These are phyloP conservation scores for Aspergillus ustus DNA, from an alignment of 2,329 filamentous ascomycete genomes.

Conservation along the genomic window DNA sequence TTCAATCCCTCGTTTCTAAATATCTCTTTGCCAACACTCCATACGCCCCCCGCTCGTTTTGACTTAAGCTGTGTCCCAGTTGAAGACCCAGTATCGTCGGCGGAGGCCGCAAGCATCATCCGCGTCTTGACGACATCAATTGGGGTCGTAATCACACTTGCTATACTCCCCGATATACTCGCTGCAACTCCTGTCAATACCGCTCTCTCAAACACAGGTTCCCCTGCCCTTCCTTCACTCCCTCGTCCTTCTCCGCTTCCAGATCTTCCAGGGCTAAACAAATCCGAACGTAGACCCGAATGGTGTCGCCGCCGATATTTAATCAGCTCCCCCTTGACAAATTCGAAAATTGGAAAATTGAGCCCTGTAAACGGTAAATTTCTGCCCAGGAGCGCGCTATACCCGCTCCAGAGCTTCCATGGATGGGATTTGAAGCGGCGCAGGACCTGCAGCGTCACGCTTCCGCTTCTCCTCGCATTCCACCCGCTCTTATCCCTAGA, in stretches of 20 bases:
- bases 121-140: conserved; percentile 88
- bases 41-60: conserved; percentile 6
- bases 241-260: background rate
- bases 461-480: conserved; percentile 28
- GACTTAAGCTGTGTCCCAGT: background rate
- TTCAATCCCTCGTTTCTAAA: conserved; percentile 68
- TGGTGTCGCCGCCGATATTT: conserved; percentile 34
- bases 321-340: conserved; percentile 62
- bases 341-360: conserved; percentile 87
- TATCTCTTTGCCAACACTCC: conserved; percentile 67
- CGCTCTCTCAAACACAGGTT: conserved; percentile 66
- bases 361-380: conserved; percentile 87
- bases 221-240: conserved; percentile 14
- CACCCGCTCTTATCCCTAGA: too few relatives aligned
- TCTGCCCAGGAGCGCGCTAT: conserved; percentile 77
- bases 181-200: conserved; percentile 74
- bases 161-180: conserved; percentile 72
- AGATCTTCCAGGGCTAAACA: conserved; percentile 20
- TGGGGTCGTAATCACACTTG: conserved; percentile 83
- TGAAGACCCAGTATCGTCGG: conserved; percentile 14
- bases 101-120: conserved; percentile 75
- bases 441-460: conserved; percentile 62
- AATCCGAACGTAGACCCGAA: conserved; percentile 5
- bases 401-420: conserved; percentile 68
- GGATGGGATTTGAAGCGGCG: conserved; percentile 60